Conservation (phyloP, 805 yeast species). For the Saccharomycopsis selenospora region DNA sequence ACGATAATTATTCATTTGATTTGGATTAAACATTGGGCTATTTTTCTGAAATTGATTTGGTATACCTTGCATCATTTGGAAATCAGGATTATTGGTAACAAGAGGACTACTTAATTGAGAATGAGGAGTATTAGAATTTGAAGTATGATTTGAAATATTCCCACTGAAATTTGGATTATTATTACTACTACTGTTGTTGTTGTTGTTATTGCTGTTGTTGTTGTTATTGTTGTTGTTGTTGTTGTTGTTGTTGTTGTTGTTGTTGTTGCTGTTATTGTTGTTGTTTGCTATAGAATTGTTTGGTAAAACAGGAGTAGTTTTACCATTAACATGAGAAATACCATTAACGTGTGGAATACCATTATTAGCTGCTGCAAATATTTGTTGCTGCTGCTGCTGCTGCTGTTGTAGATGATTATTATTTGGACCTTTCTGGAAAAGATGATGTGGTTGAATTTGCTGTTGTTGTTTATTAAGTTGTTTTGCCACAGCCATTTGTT, state of each 20-base stretch:
- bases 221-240: background rate
- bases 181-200: conserved; percentile 19
- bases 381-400: conserved; percentile 12
- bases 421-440: conserved; percentile 23
- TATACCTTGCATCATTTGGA: background rate
- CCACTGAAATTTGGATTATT: conserved; percentile 7
- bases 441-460: conserved; percentile 5
- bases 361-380: background rate
- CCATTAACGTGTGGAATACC: background rate
- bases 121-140: conserved; percentile 4
- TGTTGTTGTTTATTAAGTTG: conserved; percentile 6
- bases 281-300: background rate
- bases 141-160: conserved; percentile 14
- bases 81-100: conserved; percentile 4
- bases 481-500: too few relatives aligned
- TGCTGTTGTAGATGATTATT: conserved; percentile 22
- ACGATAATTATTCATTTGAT: background rate
- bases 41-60: background rate
- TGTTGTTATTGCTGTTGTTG: background rate
- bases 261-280: background rate
- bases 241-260: background rate
- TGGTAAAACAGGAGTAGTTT: background rate
- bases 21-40: background rate
- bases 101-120: conserved; percentile 6
- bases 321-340: background rate